Evolutionary conservation across 306 rosid genomes (phyloP).

Genomic region (Castanopsis chinensis): DNA sequence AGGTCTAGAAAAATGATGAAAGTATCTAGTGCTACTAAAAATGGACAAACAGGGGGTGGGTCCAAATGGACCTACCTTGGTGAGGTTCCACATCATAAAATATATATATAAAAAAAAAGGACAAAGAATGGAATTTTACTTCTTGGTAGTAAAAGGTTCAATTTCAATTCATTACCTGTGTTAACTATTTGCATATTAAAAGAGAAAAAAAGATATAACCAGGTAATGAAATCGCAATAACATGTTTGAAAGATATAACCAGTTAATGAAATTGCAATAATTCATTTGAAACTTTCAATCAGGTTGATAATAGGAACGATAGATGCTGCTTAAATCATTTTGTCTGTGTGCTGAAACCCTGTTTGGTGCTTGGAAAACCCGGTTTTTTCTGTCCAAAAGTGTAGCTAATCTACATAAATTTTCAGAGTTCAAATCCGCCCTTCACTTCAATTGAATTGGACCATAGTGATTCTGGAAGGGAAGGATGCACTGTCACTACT

Average conservation of each 20-base stretch:
- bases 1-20: not conserved
- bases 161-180: not conserved
- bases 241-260: not conserved
- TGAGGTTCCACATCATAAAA: no score
- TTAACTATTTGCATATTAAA: not conserved
- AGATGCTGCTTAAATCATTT: not conserved
- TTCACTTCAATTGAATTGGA: conserved; percentile 97
- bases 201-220: not conserved
- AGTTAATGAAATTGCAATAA: not conserved
- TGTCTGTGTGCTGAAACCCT: not conserved
- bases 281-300: not conserved
- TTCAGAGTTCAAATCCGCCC: conserved; percentile 98
- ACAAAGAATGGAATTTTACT: not conserved
- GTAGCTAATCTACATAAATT: conserved; percentile 26
- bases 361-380: conserved; percentile 15
- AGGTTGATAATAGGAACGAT: not conserved
- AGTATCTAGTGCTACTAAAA: not conserved
- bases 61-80: no score
- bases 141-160: not conserved
- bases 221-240: not conserved
- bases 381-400: conserved; percentile 19
- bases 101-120: not conserved
- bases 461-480: conserved; percentile 99
- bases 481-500: conserved; percentile 99
- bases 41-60: not conserved